phyloP scores from a whole-genome alignment of 1,139 yeast genomes.

The Pichia cactophila region DNA sequence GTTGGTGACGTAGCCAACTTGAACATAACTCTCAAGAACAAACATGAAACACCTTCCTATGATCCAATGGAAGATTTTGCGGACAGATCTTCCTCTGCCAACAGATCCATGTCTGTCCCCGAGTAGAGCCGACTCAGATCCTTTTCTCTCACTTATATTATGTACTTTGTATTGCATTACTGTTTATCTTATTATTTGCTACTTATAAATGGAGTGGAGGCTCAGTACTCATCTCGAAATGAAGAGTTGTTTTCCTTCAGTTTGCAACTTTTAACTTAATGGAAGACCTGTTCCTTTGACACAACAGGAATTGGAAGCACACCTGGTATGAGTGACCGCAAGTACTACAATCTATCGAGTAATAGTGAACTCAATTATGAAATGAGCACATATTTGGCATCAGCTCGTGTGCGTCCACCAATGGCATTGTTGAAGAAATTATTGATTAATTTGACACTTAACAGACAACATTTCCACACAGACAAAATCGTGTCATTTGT shows the following conservation, averaged over 20 bases:
- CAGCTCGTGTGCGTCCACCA: constrained; percentile 10
- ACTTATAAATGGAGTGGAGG: not conserved
- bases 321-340: constrained; percentile 16
- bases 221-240: not conserved
- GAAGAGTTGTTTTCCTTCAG: no score
- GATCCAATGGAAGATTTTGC: constrained; percentile 25
- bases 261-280: no score
- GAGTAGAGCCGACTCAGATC: not conserved
- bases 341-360: constrained; percentile 13
- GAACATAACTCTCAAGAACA: constrained; percentile 22
- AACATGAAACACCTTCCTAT: constrained; percentile 7
- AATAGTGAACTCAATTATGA: constrained; percentile 23
- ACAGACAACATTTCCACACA: not conserved
- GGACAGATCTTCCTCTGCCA: constrained; percentile 11
- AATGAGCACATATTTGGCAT: constrained; percentile 11
- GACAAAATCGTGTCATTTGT: not conserved
- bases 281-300: no score
- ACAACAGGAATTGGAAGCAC: no score
- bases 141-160: not conserved
- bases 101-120: not conserved
- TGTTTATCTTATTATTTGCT: not conserved
- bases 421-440: constrained; percentile 59
- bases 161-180: not conserved
- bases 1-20: constrained; percentile 19
- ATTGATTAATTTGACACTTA: constrained; percentile 58